phyloP scores from a whole-genome alignment of 441 rosid species.

The Populus trichocarpa region DNA sequence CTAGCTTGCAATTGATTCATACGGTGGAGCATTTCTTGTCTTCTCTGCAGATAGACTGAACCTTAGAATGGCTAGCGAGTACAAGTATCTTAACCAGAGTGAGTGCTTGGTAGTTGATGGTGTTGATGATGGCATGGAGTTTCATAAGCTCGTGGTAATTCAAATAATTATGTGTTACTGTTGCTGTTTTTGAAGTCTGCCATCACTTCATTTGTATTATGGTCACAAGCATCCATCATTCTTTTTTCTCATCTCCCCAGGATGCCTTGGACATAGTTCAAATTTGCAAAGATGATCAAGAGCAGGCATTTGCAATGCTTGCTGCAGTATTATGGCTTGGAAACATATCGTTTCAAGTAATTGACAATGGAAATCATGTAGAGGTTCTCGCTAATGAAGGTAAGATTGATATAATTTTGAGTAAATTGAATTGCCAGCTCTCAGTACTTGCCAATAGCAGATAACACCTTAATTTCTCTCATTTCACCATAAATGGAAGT shows the following conservation, averaged over 20 bases:
- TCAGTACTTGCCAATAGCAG: not conserved
- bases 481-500: not conserved
- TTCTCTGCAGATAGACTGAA: conserved; percentile 65
- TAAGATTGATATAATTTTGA: conserved; percentile 21
- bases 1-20: not conserved
- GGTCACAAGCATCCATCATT: conserved; percentile 11
- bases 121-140: conserved; percentile 69
- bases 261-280: conserved; percentile 72
- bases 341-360: conserved; percentile 69
- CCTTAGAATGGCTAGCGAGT: conserved; percentile 72
- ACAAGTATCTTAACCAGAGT: conserved; percentile 85
- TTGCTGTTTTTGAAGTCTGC: not conserved
- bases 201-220: conserved; percentile 6
- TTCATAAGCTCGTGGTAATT: conserved; percentile 67
- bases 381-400: conserved; percentile 84
- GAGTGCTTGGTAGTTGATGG: conserved; percentile 71
- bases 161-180: conserved; percentile 6
- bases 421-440: not conserved
- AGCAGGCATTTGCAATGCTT: conserved; percentile 69
- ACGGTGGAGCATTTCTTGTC: not conserved
- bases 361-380: conserved; percentile 75
- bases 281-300: conserved; percentile 71
- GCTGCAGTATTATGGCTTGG: conserved; percentile 90
- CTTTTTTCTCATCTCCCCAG: conserved; percentile 39
- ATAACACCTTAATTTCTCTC: not conserved